These are phyloP conservation scores for Nannochloropsis granulata DNA, from an alignment of 108 stramenopile species.

Conservation along the genomic window DNA sequence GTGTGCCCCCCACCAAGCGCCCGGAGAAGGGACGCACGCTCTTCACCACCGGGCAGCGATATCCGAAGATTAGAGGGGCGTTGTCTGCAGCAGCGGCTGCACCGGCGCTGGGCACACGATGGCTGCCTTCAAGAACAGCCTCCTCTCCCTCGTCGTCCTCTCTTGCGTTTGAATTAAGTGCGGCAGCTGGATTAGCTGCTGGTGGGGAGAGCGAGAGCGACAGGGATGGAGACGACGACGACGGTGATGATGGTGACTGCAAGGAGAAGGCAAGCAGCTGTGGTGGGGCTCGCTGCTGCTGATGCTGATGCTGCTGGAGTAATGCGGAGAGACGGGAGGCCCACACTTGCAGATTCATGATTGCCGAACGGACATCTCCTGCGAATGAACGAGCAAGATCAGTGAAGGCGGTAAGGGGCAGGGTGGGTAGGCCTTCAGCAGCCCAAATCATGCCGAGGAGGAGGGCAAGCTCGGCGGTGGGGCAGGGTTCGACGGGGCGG, in stretches of 20 bases:
- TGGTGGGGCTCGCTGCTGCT: neutral
- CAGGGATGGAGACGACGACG: neutral
- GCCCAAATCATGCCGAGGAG: neutral
- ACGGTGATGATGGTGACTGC: no score
- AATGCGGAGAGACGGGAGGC: neutral
- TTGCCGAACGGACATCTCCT: neutral
- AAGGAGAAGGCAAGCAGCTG: no score
- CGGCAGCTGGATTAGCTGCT: neutral
- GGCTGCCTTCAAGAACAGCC: neutral
- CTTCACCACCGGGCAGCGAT: neutral
- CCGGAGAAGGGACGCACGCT: neutral
- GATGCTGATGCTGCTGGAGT: neutral
- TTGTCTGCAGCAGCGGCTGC: neutral
- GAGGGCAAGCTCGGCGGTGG: neutral
- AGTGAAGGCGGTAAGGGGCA: neutral
- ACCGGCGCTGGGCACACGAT: no score
- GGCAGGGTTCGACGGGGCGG: neutral
- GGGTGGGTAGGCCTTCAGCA: neutral
- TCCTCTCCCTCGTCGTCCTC: neutral
- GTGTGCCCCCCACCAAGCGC: neutral
- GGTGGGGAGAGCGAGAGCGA: neutral
- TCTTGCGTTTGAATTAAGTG: neutral
- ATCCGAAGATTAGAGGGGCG: neutral
- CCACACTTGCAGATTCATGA: neutral
- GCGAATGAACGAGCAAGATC: neutral